phyloP scores from a whole-genome alignment of 2,329 filamentous ascomycete genomes.

The Albophoma yamanashiensis region DNA sequence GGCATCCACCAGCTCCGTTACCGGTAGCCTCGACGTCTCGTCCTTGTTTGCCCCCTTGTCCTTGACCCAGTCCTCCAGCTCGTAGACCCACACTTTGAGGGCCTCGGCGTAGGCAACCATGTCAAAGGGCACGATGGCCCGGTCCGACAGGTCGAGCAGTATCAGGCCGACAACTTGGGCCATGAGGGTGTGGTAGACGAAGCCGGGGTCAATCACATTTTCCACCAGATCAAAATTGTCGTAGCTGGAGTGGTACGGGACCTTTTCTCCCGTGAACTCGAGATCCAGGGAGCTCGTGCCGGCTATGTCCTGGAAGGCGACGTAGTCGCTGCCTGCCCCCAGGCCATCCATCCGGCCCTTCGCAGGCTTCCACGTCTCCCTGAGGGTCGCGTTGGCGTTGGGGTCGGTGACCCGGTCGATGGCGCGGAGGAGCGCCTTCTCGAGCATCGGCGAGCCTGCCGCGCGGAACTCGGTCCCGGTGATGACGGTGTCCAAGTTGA shows the following conservation, averaged over 20 bases:
- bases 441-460: conserved; percentile 70
- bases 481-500: conserved; percentile 83
- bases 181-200: conserved; percentile 68
- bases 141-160: conserved; percentile 76
- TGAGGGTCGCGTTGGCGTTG: conserved; percentile 57
- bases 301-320: conserved; percentile 83
- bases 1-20: conserved; percentile 38
- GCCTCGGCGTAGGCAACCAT: conserved; percentile 60
- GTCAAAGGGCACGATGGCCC: conserved; percentile 73
- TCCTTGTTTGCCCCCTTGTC: conserved; percentile 33
- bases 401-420: conserved; percentile 69
- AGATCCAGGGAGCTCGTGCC: conserved; percentile 84
- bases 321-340: conserved; percentile 70
- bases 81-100: conserved; percentile 53
- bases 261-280: conserved; percentile 56
- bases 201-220: conserved; percentile 68
- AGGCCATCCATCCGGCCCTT: conserved; percentile 54
- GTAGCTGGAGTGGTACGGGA: conserved; percentile 74
- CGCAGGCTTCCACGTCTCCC: conserved; percentile 63
- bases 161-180: conserved; percentile 72
- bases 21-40: conserved; percentile 11
- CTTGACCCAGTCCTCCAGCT: conserved; percentile 55
- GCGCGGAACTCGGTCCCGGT: conserved; percentile 66
- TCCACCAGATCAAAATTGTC: conserved; percentile 85
- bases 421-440: conserved; percentile 59